These are phyloP conservation scores for Spergularia bocconei DNA, from an alignment of 148 eudicot species.

Conservation along the genomic window DNA sequence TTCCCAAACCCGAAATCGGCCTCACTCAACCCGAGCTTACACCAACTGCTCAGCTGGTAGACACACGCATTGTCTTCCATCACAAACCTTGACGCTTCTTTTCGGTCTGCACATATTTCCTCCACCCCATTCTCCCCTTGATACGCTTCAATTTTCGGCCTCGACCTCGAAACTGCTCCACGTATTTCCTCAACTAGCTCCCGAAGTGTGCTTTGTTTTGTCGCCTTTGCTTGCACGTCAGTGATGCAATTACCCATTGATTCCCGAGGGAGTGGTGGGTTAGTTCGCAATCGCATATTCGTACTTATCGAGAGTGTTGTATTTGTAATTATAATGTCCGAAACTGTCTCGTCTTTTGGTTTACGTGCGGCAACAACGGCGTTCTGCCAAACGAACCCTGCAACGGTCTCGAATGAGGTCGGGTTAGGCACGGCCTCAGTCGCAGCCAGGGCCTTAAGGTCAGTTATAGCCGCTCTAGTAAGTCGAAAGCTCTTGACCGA, in stretches of 20 bases:
- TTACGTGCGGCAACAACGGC: background rate
- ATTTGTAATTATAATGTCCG: background rate
- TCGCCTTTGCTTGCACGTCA: background rate
- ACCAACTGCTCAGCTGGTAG: conserved; percentile 15
- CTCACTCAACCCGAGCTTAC: conserved; percentile 16
- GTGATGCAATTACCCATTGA: conserved; percentile 15
- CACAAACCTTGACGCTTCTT: conserved; percentile 4
- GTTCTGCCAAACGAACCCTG: conserved; percentile 10
- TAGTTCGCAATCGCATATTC: conserved; percentile 12
- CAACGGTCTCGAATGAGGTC: conserved; percentile 12
- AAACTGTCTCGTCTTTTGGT: background rate
- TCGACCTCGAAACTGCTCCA: background rate
- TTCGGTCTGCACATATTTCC: background rate
- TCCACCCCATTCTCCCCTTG: conserved; percentile 7
- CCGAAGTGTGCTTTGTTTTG: background rate
- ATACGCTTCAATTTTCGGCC: background rate
- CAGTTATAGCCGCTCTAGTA: background rate
- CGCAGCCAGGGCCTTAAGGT: background rate
- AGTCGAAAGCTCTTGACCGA: conserved; percentile 13
- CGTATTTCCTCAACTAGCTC: conserved; percentile 18
- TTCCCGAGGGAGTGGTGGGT: background rate
- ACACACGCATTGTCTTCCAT: background rate
- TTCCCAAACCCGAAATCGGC: conserved; percentile 25
- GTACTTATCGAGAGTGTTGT: background rate
- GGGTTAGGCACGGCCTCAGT: conserved; percentile 1